Base-by-base conservation (phyloP, 2,329 filamentous ascomycete species). In the Capronia americana region DNA sequence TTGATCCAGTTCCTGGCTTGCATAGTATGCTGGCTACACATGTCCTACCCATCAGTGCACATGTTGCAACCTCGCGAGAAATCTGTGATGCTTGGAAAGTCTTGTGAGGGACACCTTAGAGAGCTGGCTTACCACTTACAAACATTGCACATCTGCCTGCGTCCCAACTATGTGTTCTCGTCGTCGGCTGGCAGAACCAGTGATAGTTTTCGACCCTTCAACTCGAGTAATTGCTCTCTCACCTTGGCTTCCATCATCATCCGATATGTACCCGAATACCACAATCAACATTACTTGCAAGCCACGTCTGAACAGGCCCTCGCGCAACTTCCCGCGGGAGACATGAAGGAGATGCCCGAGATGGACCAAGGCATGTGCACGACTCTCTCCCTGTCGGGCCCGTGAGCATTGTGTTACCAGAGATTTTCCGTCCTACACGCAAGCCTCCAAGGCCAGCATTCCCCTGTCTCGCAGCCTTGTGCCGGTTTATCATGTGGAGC, bases 1-100 rank as follows among this genome's bases (percentile, higher is more conserved):
- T 72, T 23, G 74, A 75, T 54, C 61, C 53, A 17, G 57, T 58
- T 7, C 61, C 72, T 24, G 69, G 63, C 17, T 60, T 73, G 41
- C 73, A 75, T 64, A 57, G 48, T 12, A 62, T 69, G 46, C 34
- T 67, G 38, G 50, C 57, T 12, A 44, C 50, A 44, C 54, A 67
- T 54, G 60, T 63, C 7, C 63, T 69, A 56, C 59, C 59, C 17
- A 50, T 38, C 1, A 63, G 50, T 38, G 66, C 66, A 20, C 66
- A 68, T 46, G 66, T 68, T 4, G 66, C 57, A 20, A 66, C 59
- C 4, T 51, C 64, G 20, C 23, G 55, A 23, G 64, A 66, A 38
- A 32, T 66, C 48, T 32, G 23, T 30, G 54, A 66, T 44, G 64
- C 64, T 20, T 66, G 64, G 64, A 63, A 38, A 59, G 44, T 66